Evolutionary conservation across 2,329 filamentous ascomycete genomes (phyloP), one percentile per base, ranked within the genome.

Genomic region (Apiospora malaysiana): DNA sequence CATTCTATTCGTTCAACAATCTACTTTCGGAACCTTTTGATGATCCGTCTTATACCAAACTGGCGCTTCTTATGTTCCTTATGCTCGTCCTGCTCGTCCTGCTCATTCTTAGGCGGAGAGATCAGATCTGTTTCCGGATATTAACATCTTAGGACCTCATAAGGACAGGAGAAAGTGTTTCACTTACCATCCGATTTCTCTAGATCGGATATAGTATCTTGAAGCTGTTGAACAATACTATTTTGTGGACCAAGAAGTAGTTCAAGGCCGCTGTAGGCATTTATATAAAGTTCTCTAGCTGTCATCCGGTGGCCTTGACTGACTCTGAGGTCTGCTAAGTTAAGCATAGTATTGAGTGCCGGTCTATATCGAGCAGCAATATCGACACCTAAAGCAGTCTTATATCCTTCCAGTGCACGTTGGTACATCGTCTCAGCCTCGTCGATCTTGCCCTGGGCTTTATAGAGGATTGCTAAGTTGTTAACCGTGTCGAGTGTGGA

Each of bases 401-500:
- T 27, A 23, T 73, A 73, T 66, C 78, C 75, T 76, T 75, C 68
- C 6, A 81, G 73, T 67, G 77, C 78, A 66, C 77, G 78, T 10
- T 72, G 8, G 32, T 76, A 81, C 75, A 80, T 81, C 1, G 70
- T 70, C 73, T 80, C 75, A 21, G 77, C 74, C 46, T 79, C 73
- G 10, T 71, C 16, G 12, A 76, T 66, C 59, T 74, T 76, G 68
- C 75, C 77, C 68, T 78, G 75, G 23, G 75, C 32, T 7, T 8
- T 10, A 65, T 80, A 82, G n/a, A 70, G 45, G 25, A n/a, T 27
- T 5, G 27, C 69, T 46, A 70, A 47, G 49, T 56, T 77, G 43
- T 77, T 69, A 65, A 79, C 66, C 37, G 63, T 68, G 5, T 49
- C 42, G 12, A 70, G 45, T 42, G 65, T 70, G 8, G 27, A 40